Base-by-base conservation (phyloP, 306 rosid species). In the Fragaria ananassa region DNA sequence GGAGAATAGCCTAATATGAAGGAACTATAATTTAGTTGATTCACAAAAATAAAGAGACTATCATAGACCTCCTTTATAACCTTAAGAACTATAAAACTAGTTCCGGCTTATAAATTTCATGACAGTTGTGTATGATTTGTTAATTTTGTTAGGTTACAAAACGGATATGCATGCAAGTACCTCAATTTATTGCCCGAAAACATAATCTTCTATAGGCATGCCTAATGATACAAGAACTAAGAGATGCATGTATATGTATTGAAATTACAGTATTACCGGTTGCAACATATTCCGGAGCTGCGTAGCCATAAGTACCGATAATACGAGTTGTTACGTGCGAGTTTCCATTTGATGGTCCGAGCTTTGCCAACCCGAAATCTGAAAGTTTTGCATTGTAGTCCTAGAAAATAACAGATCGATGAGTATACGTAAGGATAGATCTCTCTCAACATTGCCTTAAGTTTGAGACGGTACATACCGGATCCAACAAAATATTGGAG, bases 281-380 rank as follows among this genome's bases (percentile, higher is more conserved):
- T 37, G 93, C 97, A 23, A 95, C 63, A 8, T 95, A 95, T 51
- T 95, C 99, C 0, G 99, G 99, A 27, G 97, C 99, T 0, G 98
- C 91, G 1, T 92, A 95, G 10, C 98, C 99, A 45, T 92, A 88
- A 1, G 97, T 95, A 45, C 99, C 99, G 76, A 91, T 71, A 1
- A 89, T 29, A 2, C 88, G 76, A 0, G 97, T 92, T 41, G 97
- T 92, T 18, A 92, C 87, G 37, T 95, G 99, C 12, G 97, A 82
- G 67, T 42, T 61, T 1, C 93, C 97, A 14, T 82, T 86, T 14
- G 46, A 53, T 0, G 99, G 99, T 54, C 99, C 99, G 3, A 82
- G 21, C 81, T 89, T 92, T 17, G 96, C 99, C 19, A 95, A 81
- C 23, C 99, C 99, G 34, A 95, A 95, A 51, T 95, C 97, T 0